Evolutionary conservation across 2,329 filamentous ascomycete genomes (phyloP).

Genomic region (Harringtonia aguacate): DNA sequence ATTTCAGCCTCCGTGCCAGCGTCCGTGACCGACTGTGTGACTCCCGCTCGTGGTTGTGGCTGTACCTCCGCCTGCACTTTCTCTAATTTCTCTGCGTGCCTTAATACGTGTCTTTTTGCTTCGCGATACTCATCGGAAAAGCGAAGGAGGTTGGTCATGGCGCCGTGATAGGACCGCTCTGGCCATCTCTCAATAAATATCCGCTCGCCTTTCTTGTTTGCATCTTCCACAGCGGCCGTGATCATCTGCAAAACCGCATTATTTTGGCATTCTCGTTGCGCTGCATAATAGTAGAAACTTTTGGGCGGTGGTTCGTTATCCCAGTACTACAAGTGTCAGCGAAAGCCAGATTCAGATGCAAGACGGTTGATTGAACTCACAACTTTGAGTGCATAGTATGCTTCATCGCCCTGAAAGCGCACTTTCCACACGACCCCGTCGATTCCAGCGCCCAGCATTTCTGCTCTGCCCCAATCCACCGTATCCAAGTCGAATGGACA

Average conservation of each 20-base stretch:
- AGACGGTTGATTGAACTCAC: not conserved
- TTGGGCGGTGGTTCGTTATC: not conserved
- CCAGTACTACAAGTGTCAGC: not conserved
- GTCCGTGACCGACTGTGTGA: too few species aligned
- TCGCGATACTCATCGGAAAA: not conserved
- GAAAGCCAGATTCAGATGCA: not conserved
- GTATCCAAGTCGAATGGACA: not conserved
- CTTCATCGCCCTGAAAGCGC: not conserved
- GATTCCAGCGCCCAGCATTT: not conserved
- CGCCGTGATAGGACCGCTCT: not conserved
- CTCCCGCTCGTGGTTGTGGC: too few species aligned
- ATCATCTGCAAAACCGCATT: constrained; percentile 1
- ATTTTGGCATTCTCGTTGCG: not conserved
- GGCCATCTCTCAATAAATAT: not conserved
- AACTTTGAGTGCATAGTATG: not conserved
- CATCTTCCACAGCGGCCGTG: not conserved
- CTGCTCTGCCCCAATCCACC: not conserved
- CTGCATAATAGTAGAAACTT: not conserved
- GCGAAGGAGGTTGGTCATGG: not conserved
- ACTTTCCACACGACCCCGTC: not conserved
- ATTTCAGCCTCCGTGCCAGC: too few species aligned
- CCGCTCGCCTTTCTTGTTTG: not conserved
- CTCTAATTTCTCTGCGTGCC: not conserved
- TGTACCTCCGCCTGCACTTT: not conserved
- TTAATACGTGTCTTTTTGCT: not conserved